Evolutionary conservation across 257 asterid genomes (phyloP).

Genomic region (Lycium ferocissimum): DNA sequence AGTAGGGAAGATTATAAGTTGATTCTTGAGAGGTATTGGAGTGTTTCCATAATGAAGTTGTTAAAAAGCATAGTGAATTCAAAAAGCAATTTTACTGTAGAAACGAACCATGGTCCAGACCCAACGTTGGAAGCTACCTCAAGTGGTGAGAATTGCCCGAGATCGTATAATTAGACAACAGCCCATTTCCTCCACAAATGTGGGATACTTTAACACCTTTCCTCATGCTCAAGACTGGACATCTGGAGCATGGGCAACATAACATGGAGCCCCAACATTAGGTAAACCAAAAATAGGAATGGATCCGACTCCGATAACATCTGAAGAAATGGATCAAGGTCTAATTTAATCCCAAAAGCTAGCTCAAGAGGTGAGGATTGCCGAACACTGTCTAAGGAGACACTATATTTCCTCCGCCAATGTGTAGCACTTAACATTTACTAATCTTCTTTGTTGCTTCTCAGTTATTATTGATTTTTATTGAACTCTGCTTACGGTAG

Average conservation of each 20-base stretch:
- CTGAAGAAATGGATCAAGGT: neutral
- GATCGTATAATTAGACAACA: neutral
- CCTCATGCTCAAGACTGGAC: neutral
- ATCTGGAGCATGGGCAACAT: neutral
- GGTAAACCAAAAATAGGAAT: neutral
- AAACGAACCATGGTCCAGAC: neutral
- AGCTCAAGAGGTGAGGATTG: neutral
- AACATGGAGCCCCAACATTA: neutral
- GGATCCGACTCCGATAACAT: neutral
- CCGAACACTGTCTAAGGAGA: neutral
- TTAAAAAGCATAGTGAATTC: neutral
- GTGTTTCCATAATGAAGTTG: neutral
- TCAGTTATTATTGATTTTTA: slow-evolving; percentile 5
- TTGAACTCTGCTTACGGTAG: neutral
- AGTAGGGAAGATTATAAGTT: neutral
- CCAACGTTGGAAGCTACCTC: neutral
- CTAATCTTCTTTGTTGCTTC: slow-evolving; percentile 3
- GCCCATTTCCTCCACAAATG: neutral
- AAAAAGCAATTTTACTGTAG: neutral
- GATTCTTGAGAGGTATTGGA: neutral
- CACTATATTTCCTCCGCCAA: neutral
- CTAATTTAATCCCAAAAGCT: neutral
- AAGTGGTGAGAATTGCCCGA: neutral
- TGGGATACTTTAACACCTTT: neutral
- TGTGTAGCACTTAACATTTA: slow-evolving; percentile 20